Percentiles rank a stretch among this genome's conserved stretches.
These are phyloP conservation scores for Chaetomium tenue DNA, from an alignment of 495 filamentous ascomycete species.

Conservation along the genomic window DNA sequence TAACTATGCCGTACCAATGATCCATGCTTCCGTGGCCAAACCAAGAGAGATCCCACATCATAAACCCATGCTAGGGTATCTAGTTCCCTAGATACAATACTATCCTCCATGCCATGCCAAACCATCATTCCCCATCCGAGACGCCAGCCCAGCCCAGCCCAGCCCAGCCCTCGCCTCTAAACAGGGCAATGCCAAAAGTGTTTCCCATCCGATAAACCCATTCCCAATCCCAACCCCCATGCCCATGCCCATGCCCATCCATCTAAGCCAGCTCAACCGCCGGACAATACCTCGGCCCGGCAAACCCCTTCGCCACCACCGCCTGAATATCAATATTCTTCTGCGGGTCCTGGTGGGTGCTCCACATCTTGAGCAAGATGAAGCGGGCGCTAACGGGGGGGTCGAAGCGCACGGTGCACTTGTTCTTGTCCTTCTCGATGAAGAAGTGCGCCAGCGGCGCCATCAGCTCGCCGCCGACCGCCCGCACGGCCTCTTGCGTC, in stretches of 20 bases:
- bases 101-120: background rate
- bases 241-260: background rate
- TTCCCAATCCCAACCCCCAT: background rate
- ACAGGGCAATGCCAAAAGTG: background rate
- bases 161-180: background rate
- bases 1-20: background rate
- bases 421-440: constrained; percentile 75
- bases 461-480: constrained; percentile 56
- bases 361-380: constrained; percentile 85
- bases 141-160: constrained; percentile 5
- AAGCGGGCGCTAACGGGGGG: constrained; percentile 80
- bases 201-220: background rate
- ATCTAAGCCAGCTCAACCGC: constrained; percentile 23
- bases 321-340: constrained; percentile 85
- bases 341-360: constrained; percentile 55
- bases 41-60: no score
- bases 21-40: no score
- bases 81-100: background rate
- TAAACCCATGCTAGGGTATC: background rate
- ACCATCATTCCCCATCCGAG: background rate
- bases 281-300: constrained; percentile 75
- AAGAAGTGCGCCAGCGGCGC: constrained; percentile 74
- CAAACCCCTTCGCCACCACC: constrained; percentile 74
- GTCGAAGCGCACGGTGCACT: constrained; percentile 83
- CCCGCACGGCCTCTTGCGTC: constrained; percentile 55